These are phyloP conservation scores for Kwoniella mangroviensis DNA, from an alignment of 768 basidiomycete species.

Conservation along the genomic window DNA sequence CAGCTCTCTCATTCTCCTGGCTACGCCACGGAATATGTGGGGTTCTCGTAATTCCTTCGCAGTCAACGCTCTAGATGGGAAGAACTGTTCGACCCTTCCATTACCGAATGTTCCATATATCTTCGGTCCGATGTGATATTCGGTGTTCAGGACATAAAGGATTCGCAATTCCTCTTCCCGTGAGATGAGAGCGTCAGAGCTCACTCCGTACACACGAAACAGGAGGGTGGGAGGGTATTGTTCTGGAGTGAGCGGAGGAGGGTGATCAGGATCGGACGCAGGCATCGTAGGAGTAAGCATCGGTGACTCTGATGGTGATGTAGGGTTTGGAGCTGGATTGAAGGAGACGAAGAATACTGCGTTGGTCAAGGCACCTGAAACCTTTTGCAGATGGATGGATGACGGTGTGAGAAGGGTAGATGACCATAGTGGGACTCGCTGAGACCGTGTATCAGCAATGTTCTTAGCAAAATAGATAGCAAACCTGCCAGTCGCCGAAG, in stretches of 20 bases:
- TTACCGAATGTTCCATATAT: constrained; percentile 95
- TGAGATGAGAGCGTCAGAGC: constrained; percentile 83
- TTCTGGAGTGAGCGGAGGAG: constrained; percentile 59
- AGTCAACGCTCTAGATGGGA: constrained; percentile 80
- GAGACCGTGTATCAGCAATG: constrained; percentile 11
- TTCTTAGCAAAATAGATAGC: neutral
- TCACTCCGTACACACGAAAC: constrained; percentile 88
- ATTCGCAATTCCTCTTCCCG: constrained; percentile 83
- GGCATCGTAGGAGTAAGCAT: constrained; percentile 34
- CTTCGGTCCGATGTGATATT: constrained; percentile 84
- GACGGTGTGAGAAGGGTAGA: constrained; percentile 44
- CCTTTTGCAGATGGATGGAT: constrained; percentile 70
- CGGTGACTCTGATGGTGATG: constrained; percentile 47
- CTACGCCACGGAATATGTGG: constrained; percentile 79
- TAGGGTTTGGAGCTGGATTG: constrained; percentile 56
- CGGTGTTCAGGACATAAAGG: constrained; percentile 84
- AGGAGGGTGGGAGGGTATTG: constrained; percentile 67
- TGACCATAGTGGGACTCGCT: constrained; percentile 56
- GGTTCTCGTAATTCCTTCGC: constrained; percentile 77
- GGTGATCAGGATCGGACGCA: constrained; percentile 36
- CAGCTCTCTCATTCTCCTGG: constrained; percentile 92
- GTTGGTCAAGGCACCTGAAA: constrained; percentile 92
- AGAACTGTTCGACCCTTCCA: constrained; percentile 94
- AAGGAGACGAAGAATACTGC: constrained; percentile 94
- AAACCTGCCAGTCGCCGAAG: constrained; percentile 45